Percentiles rank a stretch among this genome's conserved stretches.
Conservation (phyloP, 352 stramenopile genomes). For the Pythium pyrilobum region DNA sequence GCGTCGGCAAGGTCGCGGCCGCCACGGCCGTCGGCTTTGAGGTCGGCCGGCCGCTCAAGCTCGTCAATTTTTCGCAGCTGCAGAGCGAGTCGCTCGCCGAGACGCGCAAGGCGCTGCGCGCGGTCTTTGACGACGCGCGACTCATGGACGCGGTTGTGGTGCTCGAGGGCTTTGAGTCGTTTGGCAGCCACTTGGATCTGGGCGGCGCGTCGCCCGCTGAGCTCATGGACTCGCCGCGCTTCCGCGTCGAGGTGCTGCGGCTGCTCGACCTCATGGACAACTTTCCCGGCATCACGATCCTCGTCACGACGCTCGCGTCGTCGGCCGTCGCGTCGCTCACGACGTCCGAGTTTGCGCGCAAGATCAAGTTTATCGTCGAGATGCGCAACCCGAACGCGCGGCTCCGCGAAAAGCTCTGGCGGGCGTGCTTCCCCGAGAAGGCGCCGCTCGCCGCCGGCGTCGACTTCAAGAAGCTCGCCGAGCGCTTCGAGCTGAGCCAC, state of each 20-base stretch:
- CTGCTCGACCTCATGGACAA: conserved; percentile 73
- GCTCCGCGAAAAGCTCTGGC: conserved; percentile 70
- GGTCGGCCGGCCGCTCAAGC: conserved; percentile 74
- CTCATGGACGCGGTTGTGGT: conserved; percentile 85
- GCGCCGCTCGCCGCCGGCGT: conserved; percentile 54
- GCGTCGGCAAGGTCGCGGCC: conserved; percentile 71
- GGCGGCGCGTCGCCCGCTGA: conserved; percentile 32
- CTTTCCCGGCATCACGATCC: conserved; percentile 76
- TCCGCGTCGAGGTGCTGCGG: conserved; percentile 69
- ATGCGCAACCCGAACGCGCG: conserved; percentile 72
- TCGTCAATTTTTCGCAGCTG: conserved; percentile 75
- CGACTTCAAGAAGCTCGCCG: conserved; percentile 64
- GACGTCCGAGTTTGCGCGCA: conserved; percentile 64
- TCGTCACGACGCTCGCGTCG: conserved; percentile 67
- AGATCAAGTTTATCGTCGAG: conserved; percentile 83
- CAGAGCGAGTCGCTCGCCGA: conserved; percentile 70
- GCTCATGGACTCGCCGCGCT: conserved; percentile 63
- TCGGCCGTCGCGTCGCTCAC: conserved; percentile 35
- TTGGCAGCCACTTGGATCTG: conserved; percentile 68
- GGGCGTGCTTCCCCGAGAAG: conserved; percentile 64
- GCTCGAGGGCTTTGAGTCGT: conserved; percentile 84
- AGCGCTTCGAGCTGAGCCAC: conserved; percentile 73
- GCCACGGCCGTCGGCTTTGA: conserved; percentile 83
- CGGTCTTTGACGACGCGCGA: conserved; percentile 82
- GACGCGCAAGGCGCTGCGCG: conserved; percentile 64